Evolutionary conservation across 345 rosid species (phyloP), one percentile per base, ranked within the genome.

Genomic region (Acer campestre): DNA sequence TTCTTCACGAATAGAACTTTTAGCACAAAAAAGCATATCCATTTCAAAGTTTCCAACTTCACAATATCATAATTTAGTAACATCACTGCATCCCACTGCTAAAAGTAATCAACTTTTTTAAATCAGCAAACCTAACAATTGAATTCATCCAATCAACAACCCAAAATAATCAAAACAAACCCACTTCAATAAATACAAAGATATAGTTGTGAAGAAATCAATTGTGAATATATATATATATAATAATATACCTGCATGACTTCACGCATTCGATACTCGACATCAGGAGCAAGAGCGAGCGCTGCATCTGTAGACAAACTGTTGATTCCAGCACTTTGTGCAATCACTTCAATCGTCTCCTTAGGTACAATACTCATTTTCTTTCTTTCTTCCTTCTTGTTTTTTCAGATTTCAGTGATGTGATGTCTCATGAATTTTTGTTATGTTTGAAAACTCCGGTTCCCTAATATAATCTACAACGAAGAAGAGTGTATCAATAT

Each of bases 211-310:
- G 46, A 64, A n/a, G 2, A 51, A 75, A 23, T 25, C 9, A 27
- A 10, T 3, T 17, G 6, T 65, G 42, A 10, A 68, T 68, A 68
- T 42, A 17, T 31, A n/a, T n/a, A 25, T 25, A 25, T 25, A 35
- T 35, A 35, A 35, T 35, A 35, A 35, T 16, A 7, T 1, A 91
- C 98, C 97, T 93, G 98, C 92, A 94, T 91, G 76, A 94, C 89
- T 86, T 96, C 95, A 71, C 97, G 97, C 85, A 91, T 84, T 27
- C 97, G 97, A 75, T 91, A 96, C 78, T 94, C 99, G 74, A 92
- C 97, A 76, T 96, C 97, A 11, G 98, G 92, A 75, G 99, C 99
- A 68, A 96, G 98, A 75, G 89, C 85, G 17, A 91, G 90, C 10
- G 95, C 93, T 25, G 89, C 99, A 71, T 94, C 98, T 9, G 86